A percentile compares a stretch with the other conserved stretches of the same genome.
phyloP scores from a whole-genome alignment of 1,139 yeast species.

The Nakaseomyces sp. region DNA sequence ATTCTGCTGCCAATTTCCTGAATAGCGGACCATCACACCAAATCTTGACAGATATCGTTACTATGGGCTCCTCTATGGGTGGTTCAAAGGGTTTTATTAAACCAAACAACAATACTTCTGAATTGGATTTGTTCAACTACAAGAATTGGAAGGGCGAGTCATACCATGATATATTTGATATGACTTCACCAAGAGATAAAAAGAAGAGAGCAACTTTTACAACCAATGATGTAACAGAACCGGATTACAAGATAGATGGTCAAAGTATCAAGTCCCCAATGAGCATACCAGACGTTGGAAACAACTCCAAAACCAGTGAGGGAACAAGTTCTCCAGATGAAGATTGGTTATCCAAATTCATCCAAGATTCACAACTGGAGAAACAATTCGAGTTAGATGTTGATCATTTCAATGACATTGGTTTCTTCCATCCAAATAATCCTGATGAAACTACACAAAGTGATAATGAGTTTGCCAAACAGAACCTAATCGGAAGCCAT shows the following conservation, averaged over 20 bases:
- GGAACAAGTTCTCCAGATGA: constrained; percentile 24
- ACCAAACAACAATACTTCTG: constrained; percentile 14
- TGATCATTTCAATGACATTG: constrained; percentile 46
- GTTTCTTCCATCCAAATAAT: constrained; percentile 26
- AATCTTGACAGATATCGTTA: constrained; percentile 26
- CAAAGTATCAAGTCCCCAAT: constrained; percentile 1
- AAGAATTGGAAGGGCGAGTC: constrained; percentile 8
- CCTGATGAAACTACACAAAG: background rate
- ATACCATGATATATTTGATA: constrained; percentile 2
- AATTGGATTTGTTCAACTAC: constrained; percentile 20
- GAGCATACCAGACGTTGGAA: background rate
- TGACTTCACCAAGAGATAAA: background rate
- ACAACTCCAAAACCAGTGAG: background rate
- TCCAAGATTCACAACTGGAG: constrained; percentile 49
- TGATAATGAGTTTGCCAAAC: background rate
- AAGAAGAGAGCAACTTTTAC: constrained; percentile 5
- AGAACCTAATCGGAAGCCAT: background rate
- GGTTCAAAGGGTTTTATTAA: constrained; percentile 26
- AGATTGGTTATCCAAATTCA: constrained; percentile 63
- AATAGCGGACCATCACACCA: constrained; percentile 9
- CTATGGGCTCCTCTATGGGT: constrained; percentile 28
- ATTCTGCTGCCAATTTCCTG: constrained; percentile 1
- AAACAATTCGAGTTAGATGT: constrained; percentile 33
- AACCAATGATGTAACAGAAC: constrained; percentile 5
- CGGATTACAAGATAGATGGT: background rate